Base-by-base conservation (phyloP, 257 asterid species). In the Ehretia macrophylla region DNA sequence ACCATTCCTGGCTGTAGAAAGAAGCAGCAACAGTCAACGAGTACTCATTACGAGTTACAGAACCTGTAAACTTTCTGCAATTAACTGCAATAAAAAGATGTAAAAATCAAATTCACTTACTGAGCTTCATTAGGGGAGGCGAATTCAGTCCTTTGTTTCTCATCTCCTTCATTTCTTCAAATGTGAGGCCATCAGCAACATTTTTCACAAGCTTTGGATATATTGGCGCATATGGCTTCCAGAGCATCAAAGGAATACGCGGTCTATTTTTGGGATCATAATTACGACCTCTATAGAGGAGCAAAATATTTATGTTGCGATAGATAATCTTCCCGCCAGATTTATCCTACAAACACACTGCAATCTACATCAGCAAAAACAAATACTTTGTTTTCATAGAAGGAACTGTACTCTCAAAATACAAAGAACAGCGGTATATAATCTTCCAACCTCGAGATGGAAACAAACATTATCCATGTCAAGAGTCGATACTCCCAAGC, bases 121-220 rank as follows among this genome's bases (percentile, higher is more conserved):
- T 78, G 52, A 91, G 94, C 81, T 91, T 91, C 81, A 73, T 85
- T 50, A 87, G 52, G 23, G 98, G 88, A 66, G 88, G 83, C 59
- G 87, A 71, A 58, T 72, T 77, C 60, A 91, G 90, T 40, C 96
- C 96, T 68, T 79, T 79, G 66, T 71, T 87, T 66, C 95, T 74
- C 84, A 71, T 75, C 70, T 81, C 85, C 73, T 85, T 87, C 8
- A 94, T 83, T 82, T 91, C 92, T 76, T 83, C 95, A 76, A 85
- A 82, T 11, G 92, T 78, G 68, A 91, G 77, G 22, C 94, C 96
- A 58, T 83, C 95, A 45, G 86, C 89, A 59, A 83, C 78, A 47
- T 69, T 85, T 85, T 83, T 91, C 80, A 87, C 96, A n/a, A 87
- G 88, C 81, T 80, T 88, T 19, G 96, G 95, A 72, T 83, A 91